Evolutionary conservation across 1,284 basidiomycete genomes (phyloP), one percentile per base, ranked within the genome.

Genomic region (Wolfiporia cocos): DNA sequence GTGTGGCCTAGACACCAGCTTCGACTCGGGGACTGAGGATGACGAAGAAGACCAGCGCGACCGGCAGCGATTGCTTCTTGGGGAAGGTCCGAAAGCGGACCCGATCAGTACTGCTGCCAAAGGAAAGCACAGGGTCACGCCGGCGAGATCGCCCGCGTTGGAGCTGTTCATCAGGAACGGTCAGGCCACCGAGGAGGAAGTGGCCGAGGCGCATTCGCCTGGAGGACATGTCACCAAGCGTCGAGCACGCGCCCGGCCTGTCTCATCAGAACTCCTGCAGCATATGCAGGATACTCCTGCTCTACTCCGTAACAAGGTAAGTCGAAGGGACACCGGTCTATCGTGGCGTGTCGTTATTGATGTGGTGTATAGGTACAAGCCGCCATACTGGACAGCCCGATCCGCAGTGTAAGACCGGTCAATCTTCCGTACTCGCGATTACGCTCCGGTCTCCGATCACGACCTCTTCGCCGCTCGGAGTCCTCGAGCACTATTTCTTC

Each of bases 221-320:
- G 80, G 78, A 18, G 83, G 83, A 0, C 85, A 86, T 58, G 64
- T 86, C 43, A 73, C 68, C 23, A 87, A 87, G 59, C 70, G 84
- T 42, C 74, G 82, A 14, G 82, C 82, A 2, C 74, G 78, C 14
- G 76, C 80, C 24, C 68, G 81, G 37, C 84, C 81, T 1, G 65
- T 85, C 7, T 86, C 84, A 20, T 59, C 73, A 28, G 82, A 86
- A 53, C 59, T 86, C 33, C 66, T 76, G 7, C 70, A 79, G 53
- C 73, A 71, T 44, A 61, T 66, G 29, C 63, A 68, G 48, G 62
- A 61, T 43, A 61, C 65, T 68, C 11, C 63, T 36, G 56, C 37
- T 35, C 23, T 32, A 17, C 38, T 39, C 26, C 46, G 46, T 33
- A 49, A 68, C 57, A 51, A 61, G 47, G 56, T 55, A 49, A 46